Evolutionary conservation across 768 basidiomycete genomes (phyloP).

Genomic region (Polyporus arcularius): DNA sequence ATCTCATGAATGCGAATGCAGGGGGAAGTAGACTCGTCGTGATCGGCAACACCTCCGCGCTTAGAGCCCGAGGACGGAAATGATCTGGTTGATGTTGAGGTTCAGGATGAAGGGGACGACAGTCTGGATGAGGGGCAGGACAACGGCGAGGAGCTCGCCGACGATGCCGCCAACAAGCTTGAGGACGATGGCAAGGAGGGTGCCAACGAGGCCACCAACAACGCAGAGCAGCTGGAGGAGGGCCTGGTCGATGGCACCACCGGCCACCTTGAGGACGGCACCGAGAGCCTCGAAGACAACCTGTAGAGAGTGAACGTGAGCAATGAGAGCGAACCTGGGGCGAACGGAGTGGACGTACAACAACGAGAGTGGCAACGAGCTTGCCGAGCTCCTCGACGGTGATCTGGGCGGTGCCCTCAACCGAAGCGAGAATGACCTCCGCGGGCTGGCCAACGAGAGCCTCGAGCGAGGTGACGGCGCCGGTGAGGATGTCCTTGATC

Average conservation of each 20-base stretch:
- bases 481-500: conserved; percentile 27
- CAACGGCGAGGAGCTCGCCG: conserved; percentile 24
- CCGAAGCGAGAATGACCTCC: conserved; percentile 28
- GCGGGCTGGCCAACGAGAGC: conserved; percentile 27
- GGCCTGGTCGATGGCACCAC: conserved; percentile 7
- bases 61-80: conserved; percentile 28
- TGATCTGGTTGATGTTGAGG: conserved; percentile 26
- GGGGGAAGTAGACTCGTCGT: too few relatives aligned
- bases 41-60: not conserved
- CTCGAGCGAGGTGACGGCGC: conserved; percentile 27
- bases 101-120: conserved; percentile 23
- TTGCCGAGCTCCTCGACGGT: conserved; percentile 29
- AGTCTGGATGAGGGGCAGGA: conserved; percentile 25
- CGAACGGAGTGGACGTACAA: conserved; percentile 17
- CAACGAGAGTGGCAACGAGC: conserved; percentile 26
- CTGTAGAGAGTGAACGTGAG: conserved; percentile 18
- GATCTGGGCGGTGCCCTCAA: conserved; percentile 24
- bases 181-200: conserved; percentile 26
- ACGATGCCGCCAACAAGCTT: conserved; percentile 24
- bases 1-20: not conserved
- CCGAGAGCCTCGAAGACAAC: conserved; percentile 30
- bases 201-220: conserved; percentile 28
- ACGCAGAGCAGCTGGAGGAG: conserved; percentile 24
- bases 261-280: conserved; percentile 25
- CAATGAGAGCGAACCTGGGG: not conserved